Evolutionary conservation across 2,329 filamentous ascomycete species (phyloP).

Genomic region (Monascus ruber): DNA sequence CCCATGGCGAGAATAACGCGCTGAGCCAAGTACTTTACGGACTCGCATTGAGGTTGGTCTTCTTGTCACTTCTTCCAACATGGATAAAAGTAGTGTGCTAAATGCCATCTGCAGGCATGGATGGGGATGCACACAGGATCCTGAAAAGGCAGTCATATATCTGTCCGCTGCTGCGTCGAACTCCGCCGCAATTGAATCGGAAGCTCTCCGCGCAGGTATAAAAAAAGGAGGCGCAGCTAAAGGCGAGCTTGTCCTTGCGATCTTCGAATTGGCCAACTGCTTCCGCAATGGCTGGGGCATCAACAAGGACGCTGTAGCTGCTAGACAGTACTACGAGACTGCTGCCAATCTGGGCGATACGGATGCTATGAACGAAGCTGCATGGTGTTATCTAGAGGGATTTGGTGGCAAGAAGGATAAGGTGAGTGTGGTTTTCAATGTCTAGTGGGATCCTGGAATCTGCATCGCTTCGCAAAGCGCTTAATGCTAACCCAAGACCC

Average conservation of each 20-base stretch:
- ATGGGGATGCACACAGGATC: constrained; percentile 73
- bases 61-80: constrained; percentile 1
- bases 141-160: constrained; percentile 64
- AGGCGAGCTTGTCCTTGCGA: constrained; percentile 89
- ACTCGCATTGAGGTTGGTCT: constrained; percentile 61
- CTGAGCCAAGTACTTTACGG: constrained; percentile 93
- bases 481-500: background rate
- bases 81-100: constrained; percentile 7
- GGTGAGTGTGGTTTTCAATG: constrained; percentile 48
- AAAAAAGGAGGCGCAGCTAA: constrained; percentile 92
- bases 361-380: constrained; percentile 95
- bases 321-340: constrained; percentile 88
- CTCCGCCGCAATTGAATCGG: constrained; percentile 72
- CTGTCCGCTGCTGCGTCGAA: constrained; percentile 83
- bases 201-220: constrained; percentile 74
- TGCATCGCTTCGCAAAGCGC: too few relatives aligned
- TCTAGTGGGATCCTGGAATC: background rate
- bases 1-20: constrained; percentile 76
- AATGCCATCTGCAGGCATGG: constrained; percentile 54
- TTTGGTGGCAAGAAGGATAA: constrained; percentile 98
- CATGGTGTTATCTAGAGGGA: constrained; percentile 93
- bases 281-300: constrained; percentile 95
- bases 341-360: constrained; percentile 92
- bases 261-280: constrained; percentile 68
- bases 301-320: constrained; percentile 71